Percentiles rank a stretch among this genome's conserved stretches.
These are phyloP conservation scores for Artemisia argyi DNA, from an alignment of 129 eudicot species.

Conservation along the genomic window DNA sequence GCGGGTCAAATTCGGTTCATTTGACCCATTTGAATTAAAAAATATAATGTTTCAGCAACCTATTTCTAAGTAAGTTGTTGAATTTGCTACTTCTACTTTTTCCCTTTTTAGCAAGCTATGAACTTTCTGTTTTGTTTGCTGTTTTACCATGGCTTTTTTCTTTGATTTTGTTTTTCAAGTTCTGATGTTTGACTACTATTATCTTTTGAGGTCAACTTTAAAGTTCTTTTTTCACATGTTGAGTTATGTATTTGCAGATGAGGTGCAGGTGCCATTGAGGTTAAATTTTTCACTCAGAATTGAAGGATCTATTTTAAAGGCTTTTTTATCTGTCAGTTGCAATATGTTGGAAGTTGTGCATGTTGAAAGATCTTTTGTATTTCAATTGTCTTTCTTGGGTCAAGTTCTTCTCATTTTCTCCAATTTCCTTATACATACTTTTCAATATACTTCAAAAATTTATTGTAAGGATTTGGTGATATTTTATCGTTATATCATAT, in stretches of 20 bases:
- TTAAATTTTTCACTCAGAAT: conserved; percentile 26
- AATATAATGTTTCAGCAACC: not conserved
- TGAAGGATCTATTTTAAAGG: conserved; percentile 26
- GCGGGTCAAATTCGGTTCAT: not conserved
- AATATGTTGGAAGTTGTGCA: conserved; percentile 31
- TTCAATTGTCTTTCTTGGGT: conserved; percentile 26
- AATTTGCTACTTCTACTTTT: not conserved
- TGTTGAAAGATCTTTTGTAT: conserved; percentile 27
- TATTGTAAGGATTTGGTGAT: conserved; percentile 32
- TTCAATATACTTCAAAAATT: conserved; percentile 19
- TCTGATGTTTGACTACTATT: conserved; percentile 4
- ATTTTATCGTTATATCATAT: conserved; percentile 17
- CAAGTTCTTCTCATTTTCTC: conserved; percentile 16
- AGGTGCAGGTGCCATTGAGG: conserved; percentile 40
- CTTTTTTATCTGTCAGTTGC: conserved; percentile 28
- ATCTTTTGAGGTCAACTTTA: conserved; percentile 16
- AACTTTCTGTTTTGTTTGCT: conserved; percentile 14
- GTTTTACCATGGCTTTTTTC: conserved; percentile 13
- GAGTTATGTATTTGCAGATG: conserved; percentile 49
- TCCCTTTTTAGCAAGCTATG: conserved; percentile 9
- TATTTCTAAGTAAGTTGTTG: not conserved
- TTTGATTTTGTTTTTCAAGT: conserved; percentile 10
- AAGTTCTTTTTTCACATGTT: conserved; percentile 24
- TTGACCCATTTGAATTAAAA: not conserved
- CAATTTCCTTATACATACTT: conserved; percentile 12